Evolutionary conservation across 2,329 filamentous ascomycete species (phyloP).

Genomic region (Venturia oleaginea): DNA sequence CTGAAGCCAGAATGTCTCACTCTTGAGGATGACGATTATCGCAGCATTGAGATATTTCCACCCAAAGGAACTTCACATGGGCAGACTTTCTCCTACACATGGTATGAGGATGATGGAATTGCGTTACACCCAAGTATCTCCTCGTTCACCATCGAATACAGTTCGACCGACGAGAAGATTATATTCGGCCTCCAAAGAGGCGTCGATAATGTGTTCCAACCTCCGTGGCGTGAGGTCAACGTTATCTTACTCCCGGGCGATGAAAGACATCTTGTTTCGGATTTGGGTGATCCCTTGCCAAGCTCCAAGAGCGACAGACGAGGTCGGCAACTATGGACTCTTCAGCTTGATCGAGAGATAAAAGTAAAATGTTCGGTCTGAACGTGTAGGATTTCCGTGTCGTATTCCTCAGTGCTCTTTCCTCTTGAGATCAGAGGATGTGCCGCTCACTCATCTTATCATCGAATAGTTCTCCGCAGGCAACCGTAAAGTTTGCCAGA

Average conservation of each 20-base stretch:
- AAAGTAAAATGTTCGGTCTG: too few species aligned
- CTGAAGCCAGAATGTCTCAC: conserved; percentile 33
- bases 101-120: conserved; percentile 51
- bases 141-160: conserved; percentile 36
- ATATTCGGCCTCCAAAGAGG: conserved; percentile 17
- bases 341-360: neutral
- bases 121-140: conserved; percentile 35
- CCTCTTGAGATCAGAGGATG: too few species aligned
- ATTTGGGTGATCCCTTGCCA: neutral
- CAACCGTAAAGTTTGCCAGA: too few species aligned
- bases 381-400: too few species aligned
- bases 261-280: conserved; percentile 28
- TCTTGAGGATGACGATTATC: conserved; percentile 44
- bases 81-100: conserved; percentile 33
- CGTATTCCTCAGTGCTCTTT: too few species aligned
- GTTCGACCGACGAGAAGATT: conserved; percentile 24
- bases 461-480: too few species aligned
- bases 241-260: conserved; percentile 46
- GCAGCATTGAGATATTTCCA: conserved; percentile 50
- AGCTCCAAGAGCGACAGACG: neutral
- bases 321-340: neutral
- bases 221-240: conserved; percentile 41
- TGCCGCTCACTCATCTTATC: too few species aligned
- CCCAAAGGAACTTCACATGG: conserved; percentile 28
- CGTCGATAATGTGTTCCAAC: conserved; percentile 31